Base-by-base conservation (phyloP, 306 rosid genomes). In the Canavalia gladiata region DNA sequence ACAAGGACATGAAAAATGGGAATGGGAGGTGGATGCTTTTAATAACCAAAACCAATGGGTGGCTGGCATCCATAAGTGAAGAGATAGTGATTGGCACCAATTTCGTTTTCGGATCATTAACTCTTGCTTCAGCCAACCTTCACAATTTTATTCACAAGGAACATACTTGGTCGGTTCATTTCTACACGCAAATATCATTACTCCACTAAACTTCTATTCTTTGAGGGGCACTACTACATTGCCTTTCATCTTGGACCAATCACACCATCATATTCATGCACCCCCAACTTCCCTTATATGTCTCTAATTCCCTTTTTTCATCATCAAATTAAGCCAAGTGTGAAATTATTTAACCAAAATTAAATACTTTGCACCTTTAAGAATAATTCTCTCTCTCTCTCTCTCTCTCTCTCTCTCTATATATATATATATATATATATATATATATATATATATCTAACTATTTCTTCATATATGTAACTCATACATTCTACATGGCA, bases 151-250 rank as follows among this genome's bases (percentile, higher is more conserved):
- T 76, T 42, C 2, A 63, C 54, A 50, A 59, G 11, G 34, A 52
- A 58, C 68, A 60, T 46, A 31, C 33, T 76, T 70, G 86, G 82
- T 77, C 82, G 86, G 79, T 83, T 83, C 45, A 60, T 62, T 71
- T 83, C 12, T 75, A 58, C 77, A 67, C 68, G 10, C 51, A n/a
- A 18, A 18, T 49, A 71, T 81, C 33, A 80, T 49, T 60, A 34
- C 52, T 13, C 30, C 58, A 47, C 74, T 69, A 63, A 57, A 37
- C 3, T 37, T 2, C 4, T 37, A 37, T 37, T 37, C 41, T 37
- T 37, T 37, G 2, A 4, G 41, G 41, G 41, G 41, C 41, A 37
- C 2, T 37, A 37, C 3, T 37, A 37, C 3, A 34, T 5, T n/a
- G 5, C 70, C 30, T 4, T 64, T 37, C 68, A 33, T 1, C 43